Conservation (phyloP, 2,329 filamentous ascomycete species). For the Alternaria conjuncta region DNA sequence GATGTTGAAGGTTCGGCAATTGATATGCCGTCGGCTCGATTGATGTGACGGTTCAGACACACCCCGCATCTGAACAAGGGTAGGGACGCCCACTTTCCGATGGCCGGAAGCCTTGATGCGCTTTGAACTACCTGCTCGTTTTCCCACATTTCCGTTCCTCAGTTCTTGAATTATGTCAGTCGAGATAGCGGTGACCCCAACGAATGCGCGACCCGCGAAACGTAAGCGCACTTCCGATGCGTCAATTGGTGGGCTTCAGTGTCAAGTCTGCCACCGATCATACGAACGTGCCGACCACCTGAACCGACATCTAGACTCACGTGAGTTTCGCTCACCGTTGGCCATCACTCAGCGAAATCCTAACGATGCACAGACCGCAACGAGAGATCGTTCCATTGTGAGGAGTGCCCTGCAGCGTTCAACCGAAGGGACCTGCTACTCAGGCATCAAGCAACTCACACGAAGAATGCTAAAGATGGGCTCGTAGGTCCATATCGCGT, state of each 20-base stretch:
- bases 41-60: neutral
- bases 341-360: neutral
- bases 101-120: neutral
- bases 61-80: neutral
- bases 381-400: constrained; percentile 37
- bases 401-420: constrained; percentile 38
- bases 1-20: neutral
- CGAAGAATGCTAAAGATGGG: constrained; percentile 29
- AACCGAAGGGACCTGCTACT: constrained; percentile 37
- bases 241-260: constrained; percentile 17
- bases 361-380: constrained; percentile 27
- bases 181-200: neutral
- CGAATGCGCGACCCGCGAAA: constrained; percentile 2
- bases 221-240: constrained; percentile 8
- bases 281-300: constrained; percentile 41
- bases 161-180: neutral
- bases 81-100: neutral
- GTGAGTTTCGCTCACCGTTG: constrained; percentile 7
- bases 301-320: constrained; percentile 41
- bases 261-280: constrained; percentile 34
- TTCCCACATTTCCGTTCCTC: neutral
- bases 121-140: neutral
- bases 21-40: neutral
- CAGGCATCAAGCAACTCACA: constrained; percentile 36
- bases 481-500: constrained; percentile 22